phyloP scores from a whole-genome alignment of 768 basidiomycete species.

The Fistulinella prunicolor region DNA sequence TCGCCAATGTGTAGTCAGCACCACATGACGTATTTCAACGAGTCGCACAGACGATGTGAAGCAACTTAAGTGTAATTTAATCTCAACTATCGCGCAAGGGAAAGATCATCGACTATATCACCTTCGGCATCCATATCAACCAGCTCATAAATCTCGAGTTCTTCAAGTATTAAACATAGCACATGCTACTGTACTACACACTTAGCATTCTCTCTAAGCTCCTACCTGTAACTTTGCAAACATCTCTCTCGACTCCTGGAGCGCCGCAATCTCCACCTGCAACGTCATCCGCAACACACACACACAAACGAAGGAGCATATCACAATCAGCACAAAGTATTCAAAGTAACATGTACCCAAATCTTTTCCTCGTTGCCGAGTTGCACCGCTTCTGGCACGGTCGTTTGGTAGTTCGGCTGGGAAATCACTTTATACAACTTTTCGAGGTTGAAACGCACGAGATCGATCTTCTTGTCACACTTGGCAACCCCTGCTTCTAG shows the following conservation, averaged over 20 bases:
- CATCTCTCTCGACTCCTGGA: constrained; percentile 71
- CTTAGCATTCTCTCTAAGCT: neutral
- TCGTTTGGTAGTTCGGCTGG: constrained; percentile 73
- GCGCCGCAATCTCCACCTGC: constrained; percentile 75
- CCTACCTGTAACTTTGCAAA: constrained; percentile 66
- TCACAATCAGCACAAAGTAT: neutral
- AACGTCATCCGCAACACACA: constrained; percentile 34
- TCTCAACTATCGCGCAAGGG: no score
- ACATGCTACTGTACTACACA: neutral
- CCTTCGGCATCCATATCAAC: neutral
- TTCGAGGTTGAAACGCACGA: constrained; percentile 64
- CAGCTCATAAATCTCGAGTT: no score
- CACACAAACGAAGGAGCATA: no score
- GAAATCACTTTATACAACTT: constrained; percentile 74
- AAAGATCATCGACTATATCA: no score
- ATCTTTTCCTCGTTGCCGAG: constrained; percentile 82
- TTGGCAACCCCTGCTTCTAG: constrained; percentile 85
- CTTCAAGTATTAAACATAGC: neutral
- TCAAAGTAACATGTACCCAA: neutral
- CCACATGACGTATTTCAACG: no score
- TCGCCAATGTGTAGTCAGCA: no score
- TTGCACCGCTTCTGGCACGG: constrained; percentile 77
- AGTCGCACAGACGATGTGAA: no score
- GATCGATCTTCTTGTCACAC: constrained; percentile 83
- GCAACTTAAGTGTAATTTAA: no score